These are phyloP conservation scores for Helotiales sp. DNA, from an alignment of 2,329 filamentous ascomycete species.

Conservation along the genomic window DNA sequence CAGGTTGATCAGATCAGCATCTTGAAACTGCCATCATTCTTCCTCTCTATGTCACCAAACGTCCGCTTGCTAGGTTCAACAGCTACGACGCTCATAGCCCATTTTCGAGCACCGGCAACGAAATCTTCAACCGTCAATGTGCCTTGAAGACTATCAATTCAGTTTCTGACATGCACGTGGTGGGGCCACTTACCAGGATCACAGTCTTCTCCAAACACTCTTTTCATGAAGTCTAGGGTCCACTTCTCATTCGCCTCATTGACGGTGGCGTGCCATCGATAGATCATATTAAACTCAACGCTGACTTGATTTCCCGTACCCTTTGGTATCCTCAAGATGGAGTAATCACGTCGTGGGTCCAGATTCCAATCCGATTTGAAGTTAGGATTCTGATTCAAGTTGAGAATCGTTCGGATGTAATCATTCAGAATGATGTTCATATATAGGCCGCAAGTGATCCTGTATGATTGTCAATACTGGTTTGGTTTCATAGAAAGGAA, in stretches of 20 bases:
- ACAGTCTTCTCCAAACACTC: conserved; percentile 46
- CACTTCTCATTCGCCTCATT: conserved; percentile 73
- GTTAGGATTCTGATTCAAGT: conserved; percentile 19
- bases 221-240: conserved; percentile 67
- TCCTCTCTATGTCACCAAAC: conserved; percentile 66
- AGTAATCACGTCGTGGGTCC: conserved; percentile 54
- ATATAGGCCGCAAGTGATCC: conserved; percentile 68
- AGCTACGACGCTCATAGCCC: not conserved
- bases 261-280: conserved; percentile 82
- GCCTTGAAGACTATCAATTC: conserved; percentile 52
- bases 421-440: conserved; percentile 77
- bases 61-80: conserved; percentile 53
- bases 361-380: conserved; percentile 62
- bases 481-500: no score
- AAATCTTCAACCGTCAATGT: conserved; percentile 40
- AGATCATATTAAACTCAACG: conserved; percentile 81
- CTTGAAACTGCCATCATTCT: conserved; percentile 65
- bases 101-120: not conserved
- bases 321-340: not conserved
- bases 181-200: conserved; percentile 49
- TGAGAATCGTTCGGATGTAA: conserved; percentile 67
- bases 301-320: conserved; percentile 71
- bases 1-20: conserved; percentile 75
- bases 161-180: no score
- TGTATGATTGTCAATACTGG: no score